Conservation (phyloP, 2,329 filamentous ascomycete genomes). For the Diaporthe batatas region DNA sequence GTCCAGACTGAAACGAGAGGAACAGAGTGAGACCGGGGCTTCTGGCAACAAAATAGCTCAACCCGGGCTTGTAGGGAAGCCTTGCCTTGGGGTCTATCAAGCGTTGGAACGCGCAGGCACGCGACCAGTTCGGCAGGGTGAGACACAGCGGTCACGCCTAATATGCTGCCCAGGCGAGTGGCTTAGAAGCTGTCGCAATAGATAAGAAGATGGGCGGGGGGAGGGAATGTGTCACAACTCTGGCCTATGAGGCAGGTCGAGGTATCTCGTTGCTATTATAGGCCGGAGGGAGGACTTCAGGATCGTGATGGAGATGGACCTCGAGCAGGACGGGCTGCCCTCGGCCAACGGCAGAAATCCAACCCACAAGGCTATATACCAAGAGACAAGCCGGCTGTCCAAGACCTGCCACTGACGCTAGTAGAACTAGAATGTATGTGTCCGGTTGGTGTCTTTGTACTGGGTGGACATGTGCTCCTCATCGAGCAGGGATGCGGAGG, state of each 20-base stretch:
- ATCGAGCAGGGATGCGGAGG: conserved; percentile 25
- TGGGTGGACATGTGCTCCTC: conserved; percentile 30
- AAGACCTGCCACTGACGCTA: conserved; percentile 17
- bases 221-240: conserved; percentile 1
- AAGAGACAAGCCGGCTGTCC: conserved; percentile 19
- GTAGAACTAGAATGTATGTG: conserved; percentile 1
- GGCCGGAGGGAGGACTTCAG: not conserved
- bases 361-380: conserved; percentile 29
- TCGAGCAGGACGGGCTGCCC: not conserved
- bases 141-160: conserved; percentile 39
- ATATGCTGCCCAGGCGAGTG: conserved; percentile 23
- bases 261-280: not conserved
- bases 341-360: conserved; percentile 24
- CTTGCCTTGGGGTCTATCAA: conserved; percentile 35
- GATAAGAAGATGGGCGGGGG: conserved; percentile 24
- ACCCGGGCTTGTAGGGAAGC: conserved; percentile 29
- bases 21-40: conserved; percentile 9
- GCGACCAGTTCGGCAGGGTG: conserved; percentile 37
- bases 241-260: conserved; percentile 28
- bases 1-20: not conserved
- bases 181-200: conserved; percentile 26
- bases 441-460: conserved; percentile 10
- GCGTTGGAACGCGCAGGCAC: conserved; percentile 38
- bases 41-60: conserved; percentile 26
- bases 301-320: not conserved